Evolutionary conservation across 768 basidiomycete genomes (phyloP), one percentile per base, ranked within the genome.

Genomic region (Rhizopogon vesiculosus): DNA sequence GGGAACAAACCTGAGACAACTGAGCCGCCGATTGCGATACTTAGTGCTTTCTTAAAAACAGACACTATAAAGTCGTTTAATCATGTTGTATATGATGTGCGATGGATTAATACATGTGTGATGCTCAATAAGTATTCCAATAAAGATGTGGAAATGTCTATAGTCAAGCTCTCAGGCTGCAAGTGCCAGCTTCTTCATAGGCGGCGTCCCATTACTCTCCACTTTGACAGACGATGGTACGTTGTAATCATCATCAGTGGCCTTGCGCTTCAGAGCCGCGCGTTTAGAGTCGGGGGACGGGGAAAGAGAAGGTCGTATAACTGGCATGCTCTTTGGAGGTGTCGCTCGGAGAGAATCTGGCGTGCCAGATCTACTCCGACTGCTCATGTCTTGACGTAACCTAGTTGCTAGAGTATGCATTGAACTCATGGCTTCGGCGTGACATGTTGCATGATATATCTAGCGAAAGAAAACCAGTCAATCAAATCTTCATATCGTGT

Each of bases 361-460:
- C 18, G 91, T 92, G 63, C 78, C 79, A 62, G 87, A 85, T 59
- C 91, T 85, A 74, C 89, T 91, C 57, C 82, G 76, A 64, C 72
- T 72, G 56, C 72, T 69, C 45, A 76, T 67, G 64, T 89, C 85
- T 72, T 74, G 81, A 55, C 86, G 85, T 64, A 92, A 69, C 45
- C 86, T 82, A 7, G 82, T 80, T 51, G 85, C 88, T 51, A 91
- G 74, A 62, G 70, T 87, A 61, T 78, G 85, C 51, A 82, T 81
- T 50, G 83, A 87, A 25, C 71, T 75, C 40, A 80, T 68, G 39
- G 87, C 87, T 68, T 96, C 93, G 25, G 90, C 89, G 73, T 91
- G 89, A 71, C 94, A 97, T 16, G 93, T 96, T 45, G 94, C 94
- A 74, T 97, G 94, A 69, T 86, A 96, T 64, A 95, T 87, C 93